Evolutionary conservation across 192 early-diverging fungal genomes (phyloP), one percentile per base, ranked within the genome.

Genomic region (Backusella mclennaniae): DNA sequence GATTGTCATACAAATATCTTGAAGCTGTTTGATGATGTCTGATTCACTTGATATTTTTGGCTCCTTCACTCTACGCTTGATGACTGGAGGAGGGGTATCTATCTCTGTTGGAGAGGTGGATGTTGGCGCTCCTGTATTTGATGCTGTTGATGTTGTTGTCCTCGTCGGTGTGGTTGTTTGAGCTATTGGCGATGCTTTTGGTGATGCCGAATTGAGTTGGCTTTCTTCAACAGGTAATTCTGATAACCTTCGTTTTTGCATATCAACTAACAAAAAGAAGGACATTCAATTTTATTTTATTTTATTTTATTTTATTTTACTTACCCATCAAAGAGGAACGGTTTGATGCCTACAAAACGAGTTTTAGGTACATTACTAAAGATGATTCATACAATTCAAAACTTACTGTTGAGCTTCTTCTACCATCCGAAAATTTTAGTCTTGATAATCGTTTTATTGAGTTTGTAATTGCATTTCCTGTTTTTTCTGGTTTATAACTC

Each of bases 21-120:
- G 86, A 36, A 97, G 80, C 7, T 94, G 89, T 44, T 93, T 92
- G 70, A 98, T 88, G 8, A 98, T 90, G 77, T 98, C 96, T 73
- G 91, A 90, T 8, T 83, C 82, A 4, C 59, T 76, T 71, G 69
- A 67, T n/a, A 59, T 35, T 3, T 71, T 73, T 36, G 73, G 66
- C 39, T 81, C 75, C n/a, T 53, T 73, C 0, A 66, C 49, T 66
- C 70, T 77, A 12, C 76, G 75, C 26, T 81, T 77, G 23, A 77
- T 63, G 1, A 73, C 59, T 17, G 68, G 72, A 17, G 73, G 71
- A 46, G 69, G 46, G 17, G 69, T 29, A 8, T 63, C 56, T 1
- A 9, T 59, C 23, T 21, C 53, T 59, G 21, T 9, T 29, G 56
- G 56, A 4, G 56, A 9, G 11, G 6, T n/a, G 0, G 21, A 29